A percentile compares a stretch with the other conserved stretches of the same genome.
phyloP scores from a whole-genome alignment of 2,329 filamentous ascomycete species.

The Monosporascus sp. region DNA sequence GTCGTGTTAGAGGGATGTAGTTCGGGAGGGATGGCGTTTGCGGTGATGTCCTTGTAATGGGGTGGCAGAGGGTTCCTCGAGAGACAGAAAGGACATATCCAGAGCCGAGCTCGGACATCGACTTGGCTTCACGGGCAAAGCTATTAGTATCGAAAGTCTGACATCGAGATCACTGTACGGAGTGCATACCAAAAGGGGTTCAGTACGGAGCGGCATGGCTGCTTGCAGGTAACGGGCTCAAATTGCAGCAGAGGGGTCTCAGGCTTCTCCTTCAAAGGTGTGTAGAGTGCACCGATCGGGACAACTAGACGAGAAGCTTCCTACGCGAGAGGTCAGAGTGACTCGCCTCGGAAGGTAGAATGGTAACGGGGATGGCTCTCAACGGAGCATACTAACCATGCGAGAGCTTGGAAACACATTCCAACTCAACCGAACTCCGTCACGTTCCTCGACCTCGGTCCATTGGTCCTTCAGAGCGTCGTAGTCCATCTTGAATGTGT shows the following conservation, averaged over 20 bases:
- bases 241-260: slow-evolving; percentile 88
- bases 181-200: slow-evolving; percentile 85
- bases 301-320: slow-evolving; percentile 93
- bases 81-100: slow-evolving; percentile 86
- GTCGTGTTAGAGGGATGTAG: slow-evolving; percentile 77
- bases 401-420: slow-evolving; percentile 97
- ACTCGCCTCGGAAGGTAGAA: slow-evolving; percentile 21
- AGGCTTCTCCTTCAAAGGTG: slow-evolving; percentile 89
- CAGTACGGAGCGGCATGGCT: slow-evolving; percentile 88
- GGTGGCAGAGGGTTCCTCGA: slow-evolving; percentile 77
- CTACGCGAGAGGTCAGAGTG: slow-evolving; percentile 36
- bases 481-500: slow-evolving; percentile 67
- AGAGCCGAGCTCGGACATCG: slow-evolving; percentile 75
- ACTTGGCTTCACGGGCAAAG: slow-evolving; percentile 57
- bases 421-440: slow-evolving; percentile 95
- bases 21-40: slow-evolving; percentile 77
- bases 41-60: slow-evolving; percentile 86
- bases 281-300: slow-evolving; percentile 93
- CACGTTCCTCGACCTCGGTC: slow-evolving; percentile 92
- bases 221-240: slow-evolving; percentile 94
- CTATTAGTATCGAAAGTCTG: slow-evolving; percentile 1
- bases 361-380: slow-evolving; percentile 7
- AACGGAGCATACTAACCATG: slow-evolving; percentile 59
- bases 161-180: not conserved
- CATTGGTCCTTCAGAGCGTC: slow-evolving; percentile 92